These are phyloP conservation scores for Claviceps sp. DNA, from an alignment of 2,329 filamentous ascomycete species.

Conservation along the genomic window DNA sequence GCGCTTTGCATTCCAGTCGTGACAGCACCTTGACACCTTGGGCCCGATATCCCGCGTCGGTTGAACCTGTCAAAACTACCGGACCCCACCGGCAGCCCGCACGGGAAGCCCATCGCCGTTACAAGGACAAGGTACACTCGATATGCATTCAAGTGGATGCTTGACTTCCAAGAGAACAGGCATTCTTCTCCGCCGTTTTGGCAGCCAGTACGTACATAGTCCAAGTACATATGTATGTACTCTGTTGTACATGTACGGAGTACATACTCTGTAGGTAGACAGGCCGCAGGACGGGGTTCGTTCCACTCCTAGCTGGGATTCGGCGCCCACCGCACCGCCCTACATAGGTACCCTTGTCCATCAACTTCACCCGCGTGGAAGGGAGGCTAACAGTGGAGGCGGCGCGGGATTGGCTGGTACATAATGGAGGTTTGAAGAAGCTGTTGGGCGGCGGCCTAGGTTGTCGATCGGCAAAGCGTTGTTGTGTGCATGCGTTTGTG, in stretches of 20 bases:
- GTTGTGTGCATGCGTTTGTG: background rate
- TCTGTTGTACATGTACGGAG: no score
- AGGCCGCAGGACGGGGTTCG: background rate
- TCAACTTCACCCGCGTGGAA: background rate
- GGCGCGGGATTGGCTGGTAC: background rate
- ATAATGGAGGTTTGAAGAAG: constrained; percentile 1
- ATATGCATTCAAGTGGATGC: background rate
- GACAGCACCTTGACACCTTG: constrained; percentile 1
- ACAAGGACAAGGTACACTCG: background rate
- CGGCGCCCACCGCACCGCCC: background rate
- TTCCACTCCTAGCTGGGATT: background rate
- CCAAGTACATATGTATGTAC: no score
- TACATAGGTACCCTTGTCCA: background rate
- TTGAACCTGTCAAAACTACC: constrained; percentile 5
- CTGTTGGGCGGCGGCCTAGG: background rate
- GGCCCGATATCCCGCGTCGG: constrained; percentile 2
- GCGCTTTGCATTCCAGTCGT: constrained; percentile 8
- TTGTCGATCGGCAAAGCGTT: background rate
- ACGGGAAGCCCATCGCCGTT: background rate
- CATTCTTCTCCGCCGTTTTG: background rate
- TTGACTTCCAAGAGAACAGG: background rate
- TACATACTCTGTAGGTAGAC: background rate
- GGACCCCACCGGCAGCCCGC: constrained; percentile 1
- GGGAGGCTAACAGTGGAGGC: background rate
- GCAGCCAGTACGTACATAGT: background rate